A percentile compares a stretch with the other conserved stretches of the same genome.
phyloP scores from a whole-genome alignment of 2,329 filamentous ascomycete genomes.

The Alternaria burnsii region DNA sequence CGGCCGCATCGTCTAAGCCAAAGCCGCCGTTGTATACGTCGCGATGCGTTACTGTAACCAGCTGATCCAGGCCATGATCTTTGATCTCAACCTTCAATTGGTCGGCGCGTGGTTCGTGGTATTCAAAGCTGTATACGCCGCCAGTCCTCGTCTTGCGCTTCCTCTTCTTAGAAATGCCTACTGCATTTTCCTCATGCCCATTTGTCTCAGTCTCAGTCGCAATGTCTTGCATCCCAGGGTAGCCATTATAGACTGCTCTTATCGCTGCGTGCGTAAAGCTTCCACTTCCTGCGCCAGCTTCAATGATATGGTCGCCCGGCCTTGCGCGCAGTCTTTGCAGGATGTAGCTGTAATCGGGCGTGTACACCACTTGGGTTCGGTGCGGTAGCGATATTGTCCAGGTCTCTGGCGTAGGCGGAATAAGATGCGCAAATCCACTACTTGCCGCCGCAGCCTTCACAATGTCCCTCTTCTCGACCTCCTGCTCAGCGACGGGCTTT shows the following conservation, averaged over 20 bases:
- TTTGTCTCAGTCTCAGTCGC: slow-evolving; percentile 14
- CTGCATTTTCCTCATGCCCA: slow-evolving; percentile 45
- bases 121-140: slow-evolving; percentile 84
- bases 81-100: slow-evolving; percentile 74
- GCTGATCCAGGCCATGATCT: slow-evolving; percentile 69
- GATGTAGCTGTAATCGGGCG: slow-evolving; percentile 85
- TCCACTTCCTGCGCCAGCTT: slow-evolving; percentile 82
- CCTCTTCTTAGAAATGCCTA: slow-evolving; percentile 27
- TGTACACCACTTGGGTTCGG: slow-evolving; percentile 86
- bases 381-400: slow-evolving; percentile 85
- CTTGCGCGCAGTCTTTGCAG: slow-evolving; percentile 77
- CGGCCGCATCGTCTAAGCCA: slow-evolving; percentile 54
- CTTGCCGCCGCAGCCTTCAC: slow-evolving; percentile 60
- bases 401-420: slow-evolving; percentile 80
- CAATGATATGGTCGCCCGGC: slow-evolving; percentile 77
- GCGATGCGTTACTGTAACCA: slow-evolving; percentile 78
- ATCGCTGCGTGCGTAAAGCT: slow-evolving; percentile 84
- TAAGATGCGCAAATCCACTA: slow-evolving; percentile 77
- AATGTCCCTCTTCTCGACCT: slow-evolving; percentile 46
- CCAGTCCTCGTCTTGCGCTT: slow-evolving; percentile 58
- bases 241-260: slow-evolving; percentile 78
- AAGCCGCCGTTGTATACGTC: slow-evolving; percentile 83
- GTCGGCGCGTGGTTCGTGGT: slow-evolving; percentile 74
- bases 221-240: slow-evolving; percentile 54
- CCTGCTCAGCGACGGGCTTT: slow-evolving; percentile 22